Base-by-base conservation (phyloP, 225 moss, liverwort and hornwort genomes). In the Thuidium tamariscinum region DNA sequence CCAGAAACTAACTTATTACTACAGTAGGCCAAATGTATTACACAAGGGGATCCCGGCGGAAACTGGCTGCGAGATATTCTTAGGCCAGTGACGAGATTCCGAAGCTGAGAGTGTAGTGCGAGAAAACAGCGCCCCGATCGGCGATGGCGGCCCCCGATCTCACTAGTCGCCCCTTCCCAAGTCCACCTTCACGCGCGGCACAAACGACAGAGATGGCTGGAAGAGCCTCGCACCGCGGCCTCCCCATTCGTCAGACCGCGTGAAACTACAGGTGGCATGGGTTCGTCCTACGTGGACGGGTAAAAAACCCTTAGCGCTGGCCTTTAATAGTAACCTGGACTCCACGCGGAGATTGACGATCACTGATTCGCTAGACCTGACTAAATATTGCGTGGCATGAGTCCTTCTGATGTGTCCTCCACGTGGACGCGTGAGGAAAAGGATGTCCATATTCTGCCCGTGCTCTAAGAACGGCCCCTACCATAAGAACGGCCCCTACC, bases 131-230 rank as follows among this genome's bases (percentile, higher is more conserved):
- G 74, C 36, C 63, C 56, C 70, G 85, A 89, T 89, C 87, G 85
- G 89, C 79, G 75, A 91, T 85, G 82, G 87, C 84, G 82, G 52
- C 54, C 75, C 62, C 82, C 54, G 78, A 87, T 79, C 85, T 79
- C 61, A 30, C 29, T 1, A 34, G 22, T 56, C 52, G 67, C 55
- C 18, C 16, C 36, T 32, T 48, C 22, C 73, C 13, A 39, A 49
- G 37, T 49, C 48, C 72, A 18, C 51, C 39, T 39, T 51, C 72
- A 46, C 55, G 59, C 34, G 77, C 82, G 2, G 64, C 66, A 46
- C 27, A 32, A 64, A 37, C 55, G 65, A 49, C 85, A 55, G 77
- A 37, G 55, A 77, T 23, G 76, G 44, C 54, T n/a, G 2, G 21
- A 79, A 9, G 17, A 48, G 34, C 23, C 34, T 63, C 37, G 39